Base-by-base conservation (phyloP, 176 grass and related monocot genomes). In the Thinopyrum elongatum region DNA sequence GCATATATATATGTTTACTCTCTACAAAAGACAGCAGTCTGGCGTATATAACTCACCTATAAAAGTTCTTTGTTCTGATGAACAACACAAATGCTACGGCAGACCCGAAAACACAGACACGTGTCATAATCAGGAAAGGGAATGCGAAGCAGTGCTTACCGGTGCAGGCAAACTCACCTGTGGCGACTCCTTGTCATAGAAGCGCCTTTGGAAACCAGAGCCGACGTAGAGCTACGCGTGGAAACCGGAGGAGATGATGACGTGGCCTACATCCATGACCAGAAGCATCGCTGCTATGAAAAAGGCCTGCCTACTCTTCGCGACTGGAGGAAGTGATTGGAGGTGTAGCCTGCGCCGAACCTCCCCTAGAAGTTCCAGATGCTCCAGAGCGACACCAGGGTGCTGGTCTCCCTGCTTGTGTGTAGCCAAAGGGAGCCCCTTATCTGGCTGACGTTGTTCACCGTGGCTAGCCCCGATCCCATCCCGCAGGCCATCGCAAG, bases 321-420 rank as follows among this genome's bases (percentile, higher is more conserved):
- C 7, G 5, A 21, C 10, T 46, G 80, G 21, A 95, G 90, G 71
- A 91, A 91, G 80, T 91, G 83, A 49, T 93, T 86, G 0, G 88
- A 93, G 29, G 87, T 42, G 74, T 86, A 86, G 82, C 91, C 94
- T 11, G 89, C 87, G 2, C 84, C 79, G 22, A 93, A 91, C 55
- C 91, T 85, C 21, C 94, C 94, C 1, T 90, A 79, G 57, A 95
- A 95, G 82, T 91, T 95, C 94, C 88, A 95, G 76, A 93, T 93
- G 64, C 87, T 93, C 87, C 91, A 95, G 10, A 95, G 74, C 3
- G 89, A 95, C 21, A 93, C 86, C 13, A 86, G 83, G 0, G 91
- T 95, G 77, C 79, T 81, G 4, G 91, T 95, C 74, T 89, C 89
- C 53, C 77, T 70, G 76, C 1, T 80, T 4, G 71, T 72, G 71